Evolutionary conservation across 192 early-diverging fungal species (phyloP).

Genomic region (Gonapodya sp.): DNA sequence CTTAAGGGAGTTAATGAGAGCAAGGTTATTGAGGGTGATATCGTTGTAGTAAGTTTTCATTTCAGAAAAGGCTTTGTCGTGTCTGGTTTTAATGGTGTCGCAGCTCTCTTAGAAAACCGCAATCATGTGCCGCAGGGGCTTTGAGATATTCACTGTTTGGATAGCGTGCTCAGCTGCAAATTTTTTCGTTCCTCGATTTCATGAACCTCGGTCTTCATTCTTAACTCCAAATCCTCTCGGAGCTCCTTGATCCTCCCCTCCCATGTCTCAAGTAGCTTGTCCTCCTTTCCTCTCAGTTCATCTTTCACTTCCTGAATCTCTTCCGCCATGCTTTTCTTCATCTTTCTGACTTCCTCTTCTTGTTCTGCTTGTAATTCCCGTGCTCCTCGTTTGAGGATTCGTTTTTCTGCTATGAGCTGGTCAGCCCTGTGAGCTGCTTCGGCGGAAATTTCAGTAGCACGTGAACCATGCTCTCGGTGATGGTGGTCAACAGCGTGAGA

Average conservation of each 20-base stretch:
- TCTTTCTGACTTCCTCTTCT: conserved; percentile 51
- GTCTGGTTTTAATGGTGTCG: too few relatives aligned
- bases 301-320: conserved; percentile 40
- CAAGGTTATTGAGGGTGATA: conserved; percentile 56
- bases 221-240: conserved; percentile 49
- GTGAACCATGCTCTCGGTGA: conserved; percentile 45
- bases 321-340: conserved; percentile 45
- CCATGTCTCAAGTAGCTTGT: conserved; percentile 40
- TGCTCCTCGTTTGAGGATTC: conserved; percentile 49
- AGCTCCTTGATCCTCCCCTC: conserved; percentile 56
- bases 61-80: conserved; percentile 58
- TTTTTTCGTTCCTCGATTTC: conserved; percentile 63
- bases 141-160: conserved; percentile 27
- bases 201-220: conserved; percentile 56
- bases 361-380: conserved; percentile 58
- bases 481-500: conserved; percentile 58
- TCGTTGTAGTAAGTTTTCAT: conserved; percentile 66
- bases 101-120: too few relatives aligned
- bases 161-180: conserved; percentile 54
- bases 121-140: too few relatives aligned
- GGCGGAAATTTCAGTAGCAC: conserved; percentile 40
- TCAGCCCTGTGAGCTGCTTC: conserved; percentile 34
- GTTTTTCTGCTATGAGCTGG: conserved; percentile 51
- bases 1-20: conserved; percentile 56
- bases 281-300: conserved; percentile 45